These are phyloP conservation scores for Ustilago sp. DNA, from an alignment of 1,284 basidiomycete genomes.

Conservation along the genomic window DNA sequence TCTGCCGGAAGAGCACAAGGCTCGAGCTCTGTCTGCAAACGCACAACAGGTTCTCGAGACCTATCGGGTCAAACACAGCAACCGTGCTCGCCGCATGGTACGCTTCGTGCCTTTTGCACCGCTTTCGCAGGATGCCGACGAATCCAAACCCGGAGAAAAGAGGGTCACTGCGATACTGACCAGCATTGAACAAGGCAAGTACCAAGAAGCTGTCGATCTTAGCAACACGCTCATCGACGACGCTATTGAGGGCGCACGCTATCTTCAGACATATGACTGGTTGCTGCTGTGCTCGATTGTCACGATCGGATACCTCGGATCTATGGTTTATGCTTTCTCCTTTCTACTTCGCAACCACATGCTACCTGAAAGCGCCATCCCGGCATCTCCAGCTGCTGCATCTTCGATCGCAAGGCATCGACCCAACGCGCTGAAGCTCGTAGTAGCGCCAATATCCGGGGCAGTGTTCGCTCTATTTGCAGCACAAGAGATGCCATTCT, in stretches of 20 bases:
- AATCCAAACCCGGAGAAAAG: constrained; percentile 70
- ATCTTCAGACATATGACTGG: constrained; percentile 87
- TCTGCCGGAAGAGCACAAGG: constrained; percentile 71
- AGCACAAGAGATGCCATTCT: constrained; percentile 77
- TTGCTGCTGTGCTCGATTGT: constrained; percentile 79
- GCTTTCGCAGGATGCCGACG: constrained; percentile 14
- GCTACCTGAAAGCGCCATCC: constrained; percentile 23
- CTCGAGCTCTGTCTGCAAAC: constrained; percentile 78
- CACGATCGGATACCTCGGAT: constrained; percentile 80
- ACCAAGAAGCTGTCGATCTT: constrained; percentile 73
- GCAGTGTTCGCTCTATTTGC: constrained; percentile 73
- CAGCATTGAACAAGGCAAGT: constrained; percentile 70
- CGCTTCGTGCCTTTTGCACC: constrained; percentile 48
- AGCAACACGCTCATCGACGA: constrained; percentile 75
- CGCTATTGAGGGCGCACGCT: constrained; percentile 78
- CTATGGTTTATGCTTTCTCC: constrained; percentile 72
- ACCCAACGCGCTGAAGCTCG: constrained; percentile 20
- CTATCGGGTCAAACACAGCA: constrained; percentile 78
- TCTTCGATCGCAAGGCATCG: background rate
- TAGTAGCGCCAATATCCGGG: constrained; percentile 34
- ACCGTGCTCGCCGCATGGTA: constrained; percentile 45
- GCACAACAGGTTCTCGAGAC: constrained; percentile 83
- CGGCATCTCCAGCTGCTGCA: background rate
- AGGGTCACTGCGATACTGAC: constrained; percentile 68
- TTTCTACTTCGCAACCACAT: constrained; percentile 62